These are phyloP conservation scores for Hirschfeldia incana DNA, from an alignment of 345 rosid species.

Conservation along the genomic window DNA sequence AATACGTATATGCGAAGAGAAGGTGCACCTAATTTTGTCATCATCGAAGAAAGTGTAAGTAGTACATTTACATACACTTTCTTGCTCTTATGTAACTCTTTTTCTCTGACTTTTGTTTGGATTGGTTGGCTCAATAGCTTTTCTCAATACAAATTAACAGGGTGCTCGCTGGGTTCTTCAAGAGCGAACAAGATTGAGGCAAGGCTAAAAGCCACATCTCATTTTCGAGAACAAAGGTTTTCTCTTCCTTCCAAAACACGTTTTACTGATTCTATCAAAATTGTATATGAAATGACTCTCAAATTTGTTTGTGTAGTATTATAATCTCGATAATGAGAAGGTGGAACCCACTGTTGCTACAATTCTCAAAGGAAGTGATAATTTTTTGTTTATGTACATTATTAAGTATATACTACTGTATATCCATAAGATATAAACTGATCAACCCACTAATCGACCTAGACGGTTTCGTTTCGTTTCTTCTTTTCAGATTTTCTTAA, in stretches of 20 bases:
- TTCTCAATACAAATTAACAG: neutral
- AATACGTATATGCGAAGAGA: slow-evolving; percentile 76
- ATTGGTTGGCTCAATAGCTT: neutral
- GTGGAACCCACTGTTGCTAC: slow-evolving; percentile 93
- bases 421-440: too few relatives aligned
- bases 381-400: slow-evolving; percentile 71
- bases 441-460: neutral
- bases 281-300: too few relatives aligned
- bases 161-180: neutral
- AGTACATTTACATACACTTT: neutral
- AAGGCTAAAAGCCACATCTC: neutral
- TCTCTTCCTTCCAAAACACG: neutral
- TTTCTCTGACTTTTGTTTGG: neutral
- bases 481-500: slow-evolving; percentile 29
- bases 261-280: neutral
- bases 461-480: slow-evolving; percentile 18
- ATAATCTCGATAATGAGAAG: slow-evolving; percentile 51
- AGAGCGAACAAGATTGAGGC: neutral
- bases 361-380: slow-evolving; percentile 95
- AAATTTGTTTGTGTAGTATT: too few relatives aligned
- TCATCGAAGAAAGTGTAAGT: neutral
- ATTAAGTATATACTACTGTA: too few relatives aligned
- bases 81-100: neutral
- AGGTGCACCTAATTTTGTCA: slow-evolving; percentile 67
- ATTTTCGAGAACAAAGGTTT: neutral